Conservation (phyloP, 495 filamentous ascomycete species). For the Melanomma pulvis-pyrius region DNA sequence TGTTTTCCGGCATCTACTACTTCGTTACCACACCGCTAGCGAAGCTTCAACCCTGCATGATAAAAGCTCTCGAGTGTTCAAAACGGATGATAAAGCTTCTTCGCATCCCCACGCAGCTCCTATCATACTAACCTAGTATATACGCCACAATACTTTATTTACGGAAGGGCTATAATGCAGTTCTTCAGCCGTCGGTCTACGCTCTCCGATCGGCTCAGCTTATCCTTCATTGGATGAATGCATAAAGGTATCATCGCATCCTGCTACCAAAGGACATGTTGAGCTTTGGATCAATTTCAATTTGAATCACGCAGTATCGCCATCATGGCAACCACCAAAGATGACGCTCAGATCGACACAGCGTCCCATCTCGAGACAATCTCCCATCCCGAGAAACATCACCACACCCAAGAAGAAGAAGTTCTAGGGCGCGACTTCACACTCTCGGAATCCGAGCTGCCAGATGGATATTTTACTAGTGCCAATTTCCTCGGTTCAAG, state of each 20-base stretch:
- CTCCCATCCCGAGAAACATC: conserved; percentile 19
- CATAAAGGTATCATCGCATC: background rate
- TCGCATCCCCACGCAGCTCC: background rate
- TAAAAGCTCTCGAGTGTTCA: too few species aligned
- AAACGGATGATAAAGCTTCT: background rate
- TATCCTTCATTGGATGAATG: conserved; percentile 3
- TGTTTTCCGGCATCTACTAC: conserved; percentile 14
- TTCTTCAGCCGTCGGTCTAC: background rate
- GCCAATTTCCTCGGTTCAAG: conserved; percentile 33
- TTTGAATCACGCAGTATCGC: too few species aligned
- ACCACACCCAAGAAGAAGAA: conserved; percentile 23
- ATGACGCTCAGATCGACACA: conserved; percentile 3
- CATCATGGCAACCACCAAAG: conserved; percentile 13
- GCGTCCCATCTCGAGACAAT: conserved; percentile 24
- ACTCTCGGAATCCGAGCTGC: conserved; percentile 24
- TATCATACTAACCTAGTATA: background rate
- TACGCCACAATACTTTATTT: background rate
- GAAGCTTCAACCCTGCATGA: background rate
- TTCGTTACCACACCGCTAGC: background rate
- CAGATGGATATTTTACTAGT: conserved; percentile 30
- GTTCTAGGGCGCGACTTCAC: conserved; percentile 30
- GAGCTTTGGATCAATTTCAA: too few species aligned
- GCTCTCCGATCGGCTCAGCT: conserved; percentile 20
- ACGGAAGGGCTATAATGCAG: background rate
- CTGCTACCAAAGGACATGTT: too few species aligned